A percentile compares a stretch with the other conserved stretches of the same genome.
Evolutionary conservation across 164 flowering plant species (phyloP).

Genomic region (Houttuynia cordata): DNA sequence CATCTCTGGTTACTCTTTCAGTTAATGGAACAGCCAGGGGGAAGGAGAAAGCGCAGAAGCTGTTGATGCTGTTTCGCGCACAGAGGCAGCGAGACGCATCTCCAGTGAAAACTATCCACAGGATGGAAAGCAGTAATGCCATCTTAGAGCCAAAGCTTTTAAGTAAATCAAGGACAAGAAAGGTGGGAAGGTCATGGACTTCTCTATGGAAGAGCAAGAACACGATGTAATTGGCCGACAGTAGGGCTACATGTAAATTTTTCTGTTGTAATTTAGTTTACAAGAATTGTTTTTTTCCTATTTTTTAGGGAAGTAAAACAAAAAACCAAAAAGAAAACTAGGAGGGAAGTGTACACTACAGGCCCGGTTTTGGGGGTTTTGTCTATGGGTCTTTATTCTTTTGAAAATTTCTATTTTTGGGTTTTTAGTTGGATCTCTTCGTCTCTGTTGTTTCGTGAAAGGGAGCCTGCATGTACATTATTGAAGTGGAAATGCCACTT

Average conservation of each 20-base stretch:
- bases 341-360: too few species aligned
- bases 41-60: constrained; percentile 81
- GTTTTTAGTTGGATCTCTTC: too few species aligned
- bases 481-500: too few species aligned
- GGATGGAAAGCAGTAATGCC: constrained; percentile 14
- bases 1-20: constrained; percentile 74
- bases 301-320: too few species aligned
- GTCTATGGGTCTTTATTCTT: too few species aligned
- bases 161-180: constrained; percentile 42
- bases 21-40: constrained; percentile 84
- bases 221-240: constrained; percentile 23
- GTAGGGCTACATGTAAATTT: constrained; percentile 27
- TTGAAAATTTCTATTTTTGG: too few species aligned
- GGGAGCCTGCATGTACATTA: too few species aligned
- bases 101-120: constrained; percentile 14
- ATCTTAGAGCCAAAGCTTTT: constrained; percentile 30
- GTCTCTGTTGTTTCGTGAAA: too few species aligned
- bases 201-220: constrained; percentile 63
- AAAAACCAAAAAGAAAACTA: too few species aligned
- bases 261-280: neutral
- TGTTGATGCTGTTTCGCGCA: constrained; percentile 75
- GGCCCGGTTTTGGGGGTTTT: too few species aligned
- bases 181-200: constrained; percentile 39
- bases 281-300: too few species aligned
- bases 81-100: constrained; percentile 68